Percentiles rank a stretch among this genome's conserved stretches.
These are phyloP conservation scores for Diaporthe velutina DNA, from an alignment of 2,329 filamentous ascomycete species.

Conservation along the genomic window DNA sequence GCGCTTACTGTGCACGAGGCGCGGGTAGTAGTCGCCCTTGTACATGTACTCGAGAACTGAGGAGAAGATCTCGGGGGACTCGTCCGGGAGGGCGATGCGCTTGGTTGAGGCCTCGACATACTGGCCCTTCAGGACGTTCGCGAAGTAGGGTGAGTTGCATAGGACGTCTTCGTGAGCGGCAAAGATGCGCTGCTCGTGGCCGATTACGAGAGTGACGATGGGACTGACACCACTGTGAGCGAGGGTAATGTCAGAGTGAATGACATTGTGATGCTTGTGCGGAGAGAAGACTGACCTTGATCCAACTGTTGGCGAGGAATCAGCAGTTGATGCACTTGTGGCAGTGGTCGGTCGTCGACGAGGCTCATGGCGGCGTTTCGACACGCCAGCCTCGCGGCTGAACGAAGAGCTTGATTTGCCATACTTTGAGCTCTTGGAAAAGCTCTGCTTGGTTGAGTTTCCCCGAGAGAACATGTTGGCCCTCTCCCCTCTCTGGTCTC, in stretches of 20 bases:
- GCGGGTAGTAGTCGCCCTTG: slow-evolving; percentile 93
- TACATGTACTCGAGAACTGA: slow-evolving; percentile 92
- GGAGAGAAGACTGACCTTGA: slow-evolving; percentile 55
- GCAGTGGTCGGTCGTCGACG: slow-evolving; percentile 63
- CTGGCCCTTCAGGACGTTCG: slow-evolving; percentile 71
- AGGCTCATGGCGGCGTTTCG: slow-evolving; percentile 66
- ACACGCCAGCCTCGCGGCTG: slow-evolving; percentile 66
- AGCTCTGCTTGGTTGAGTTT: slow-evolving; percentile 61
- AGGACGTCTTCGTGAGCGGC: slow-evolving; percentile 92
- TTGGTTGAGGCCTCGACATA: slow-evolving; percentile 74
- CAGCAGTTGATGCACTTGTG: slow-evolving; percentile 55
- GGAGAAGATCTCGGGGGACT: slow-evolving; percentile 92
- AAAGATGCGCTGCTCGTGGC: slow-evolving; percentile 87
- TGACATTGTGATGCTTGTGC: not conserved
- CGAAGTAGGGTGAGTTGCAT: slow-evolving; percentile 83
- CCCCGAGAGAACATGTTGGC: slow-evolving; percentile 61
- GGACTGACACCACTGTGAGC: slow-evolving; percentile 66
- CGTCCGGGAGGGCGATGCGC: slow-evolving; percentile 83
- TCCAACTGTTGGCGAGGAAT: slow-evolving; percentile 52
- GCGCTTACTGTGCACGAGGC: slow-evolving; percentile 84
- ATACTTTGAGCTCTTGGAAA: slow-evolving; percentile 64
- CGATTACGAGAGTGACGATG: slow-evolving; percentile 85
- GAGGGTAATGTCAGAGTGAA: slow-evolving; percentile 15
- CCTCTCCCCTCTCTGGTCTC: slow-evolving; percentile 24
- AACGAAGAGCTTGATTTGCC: slow-evolving; percentile 67